Percentiles rank a stretch among this genome's conserved stretches.
phyloP scores from a whole-genome alignment of 257 asterid genomes.

The Solanum corneliomulleri region DNA sequence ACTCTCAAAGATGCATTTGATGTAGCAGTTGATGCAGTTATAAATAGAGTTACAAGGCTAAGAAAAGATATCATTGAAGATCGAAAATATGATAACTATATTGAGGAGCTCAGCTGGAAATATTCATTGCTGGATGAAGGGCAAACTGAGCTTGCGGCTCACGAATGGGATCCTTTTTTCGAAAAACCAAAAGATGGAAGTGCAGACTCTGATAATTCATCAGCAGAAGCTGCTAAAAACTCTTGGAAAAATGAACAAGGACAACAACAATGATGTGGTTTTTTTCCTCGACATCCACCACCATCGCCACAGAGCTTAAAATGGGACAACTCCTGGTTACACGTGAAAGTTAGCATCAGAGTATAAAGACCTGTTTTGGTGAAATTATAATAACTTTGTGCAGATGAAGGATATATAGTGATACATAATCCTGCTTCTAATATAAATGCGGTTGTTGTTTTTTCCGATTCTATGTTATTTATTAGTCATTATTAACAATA shows the following conservation, averaged over 20 bases:
- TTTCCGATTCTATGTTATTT: neutral
- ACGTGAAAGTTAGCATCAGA: neutral
- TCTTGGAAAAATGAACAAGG: slow-evolving; percentile 53
- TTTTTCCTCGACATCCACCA: neutral
- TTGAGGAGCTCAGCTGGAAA: slow-evolving; percentile 73
- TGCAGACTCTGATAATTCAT: slow-evolving; percentile 20
- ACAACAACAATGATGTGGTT: slow-evolving; percentile 3
- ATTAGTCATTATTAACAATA: neutral
- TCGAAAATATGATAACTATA: slow-evolving; percentile 29
- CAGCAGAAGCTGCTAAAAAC: slow-evolving; percentile 48
- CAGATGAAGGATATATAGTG: neutral
- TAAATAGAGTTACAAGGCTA: slow-evolving; percentile 53
- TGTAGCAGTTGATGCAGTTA: slow-evolving; percentile 62
- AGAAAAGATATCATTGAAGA: slow-evolving; percentile 56
- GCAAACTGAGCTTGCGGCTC: slow-evolving; percentile 25
- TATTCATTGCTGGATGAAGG: slow-evolving; percentile 56
- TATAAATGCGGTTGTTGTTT: neutral
- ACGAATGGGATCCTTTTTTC: slow-evolving; percentile 84
- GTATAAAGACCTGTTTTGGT: neutral
- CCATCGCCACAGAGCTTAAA: neutral
- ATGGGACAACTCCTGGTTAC: neutral
- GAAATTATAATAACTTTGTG: neutral
- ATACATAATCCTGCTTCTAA: neutral
- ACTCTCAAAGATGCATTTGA: slow-evolving; percentile 73
- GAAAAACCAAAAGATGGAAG: slow-evolving; percentile 32